Conservation (phyloP, 1,284 basidiomycete genomes). For the Leccinum colubrinum region DNA sequence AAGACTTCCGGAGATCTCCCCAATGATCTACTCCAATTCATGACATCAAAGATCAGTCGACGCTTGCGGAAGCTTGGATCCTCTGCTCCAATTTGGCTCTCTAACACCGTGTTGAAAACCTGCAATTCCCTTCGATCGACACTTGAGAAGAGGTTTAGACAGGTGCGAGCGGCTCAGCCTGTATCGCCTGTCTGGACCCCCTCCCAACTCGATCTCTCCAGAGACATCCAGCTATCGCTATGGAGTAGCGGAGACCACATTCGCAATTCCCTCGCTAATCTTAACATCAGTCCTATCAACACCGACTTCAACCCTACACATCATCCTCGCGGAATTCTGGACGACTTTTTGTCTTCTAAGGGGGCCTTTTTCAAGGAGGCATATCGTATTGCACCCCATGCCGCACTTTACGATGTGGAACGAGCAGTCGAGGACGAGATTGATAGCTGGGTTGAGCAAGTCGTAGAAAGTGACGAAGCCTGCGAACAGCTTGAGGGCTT, state of each 20-base stretch:
- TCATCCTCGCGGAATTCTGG: neutral
- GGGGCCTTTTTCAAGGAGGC: slow-evolving; percentile 4
- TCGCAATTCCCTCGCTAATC: slow-evolving; percentile 9
- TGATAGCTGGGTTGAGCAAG: neutral
- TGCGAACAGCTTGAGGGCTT: neutral
- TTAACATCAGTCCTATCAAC: neutral
- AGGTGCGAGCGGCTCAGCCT: slow-evolving; percentile 15
- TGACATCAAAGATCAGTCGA: slow-evolving; percentile 34
- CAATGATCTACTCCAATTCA: slow-evolving; percentile 32
- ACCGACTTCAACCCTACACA: slow-evolving; percentile 13
- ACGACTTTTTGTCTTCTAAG: slow-evolving; percentile 2
- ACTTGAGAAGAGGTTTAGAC: slow-evolving; percentile 17
- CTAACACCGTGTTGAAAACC: slow-evolving; percentile 4
- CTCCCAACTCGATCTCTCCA: neutral
- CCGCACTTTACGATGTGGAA: neutral
- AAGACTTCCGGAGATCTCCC: slow-evolving; percentile 21
- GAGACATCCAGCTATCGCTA: slow-evolving; percentile 33
- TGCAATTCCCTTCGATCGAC: slow-evolving; percentile 16
- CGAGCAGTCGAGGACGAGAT: neutral
- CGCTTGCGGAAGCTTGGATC: slow-evolving; percentile 38
- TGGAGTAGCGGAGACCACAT: slow-evolving; percentile 26
- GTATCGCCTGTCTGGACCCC: slow-evolving; percentile 23
- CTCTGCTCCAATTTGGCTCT: slow-evolving; percentile 21
- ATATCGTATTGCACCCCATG: slow-evolving; percentile 8
- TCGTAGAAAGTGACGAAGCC: neutral